Base-by-base conservation (phyloP, 805 yeast species). In the Priceomyces medius region DNA sequence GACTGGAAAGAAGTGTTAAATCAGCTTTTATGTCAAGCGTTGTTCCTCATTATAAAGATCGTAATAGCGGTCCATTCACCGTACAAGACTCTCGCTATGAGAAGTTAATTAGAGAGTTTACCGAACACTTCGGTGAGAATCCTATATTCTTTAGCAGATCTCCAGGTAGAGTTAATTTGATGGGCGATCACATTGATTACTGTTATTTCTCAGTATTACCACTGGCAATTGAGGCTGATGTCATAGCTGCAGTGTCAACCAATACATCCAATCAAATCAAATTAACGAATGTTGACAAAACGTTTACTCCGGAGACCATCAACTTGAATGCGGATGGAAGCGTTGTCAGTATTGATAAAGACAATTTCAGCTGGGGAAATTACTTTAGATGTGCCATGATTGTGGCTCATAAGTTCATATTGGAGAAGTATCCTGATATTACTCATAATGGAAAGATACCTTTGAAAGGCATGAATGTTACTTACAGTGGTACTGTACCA, bases 171-270 rank as follows among this genome's bases (percentile, higher is more conserved):
- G 89, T 83, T 40, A 83, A 83, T 56, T 64, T 83, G 44, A 80
- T 83, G 42, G 89, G 90, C 27, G 89, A 83, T 49, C 90, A 83
- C 55, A 78, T 83, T 41, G 89, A 83, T 61, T 83, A 83, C 56
- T 76, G 78, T 48, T 73, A 76, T 51, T 83, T 79, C 56, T 73
- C 86, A 5, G 85, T 80, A 8, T 68, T 83, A 49, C 89, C 89
- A 13, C 78, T 83, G 82, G 88, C 90, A 3, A 77, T 83, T 27
- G 83, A 80, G 34, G 72, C 65, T 16, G 87, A 82, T 51, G 76
- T 82, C 40, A 59, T 81, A 36, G 76, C 78, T 47, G 86, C 81
- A 4, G 80, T 74, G 16, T 39, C 40, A 51, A 46, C 35, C 46
- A 54, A 36, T 49, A 58, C 18, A 52, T 68, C 36, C 20, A 63